Conservation (phyloP, 2,329 filamentous ascomycete species). For the Lachnellula occidentalis region DNA sequence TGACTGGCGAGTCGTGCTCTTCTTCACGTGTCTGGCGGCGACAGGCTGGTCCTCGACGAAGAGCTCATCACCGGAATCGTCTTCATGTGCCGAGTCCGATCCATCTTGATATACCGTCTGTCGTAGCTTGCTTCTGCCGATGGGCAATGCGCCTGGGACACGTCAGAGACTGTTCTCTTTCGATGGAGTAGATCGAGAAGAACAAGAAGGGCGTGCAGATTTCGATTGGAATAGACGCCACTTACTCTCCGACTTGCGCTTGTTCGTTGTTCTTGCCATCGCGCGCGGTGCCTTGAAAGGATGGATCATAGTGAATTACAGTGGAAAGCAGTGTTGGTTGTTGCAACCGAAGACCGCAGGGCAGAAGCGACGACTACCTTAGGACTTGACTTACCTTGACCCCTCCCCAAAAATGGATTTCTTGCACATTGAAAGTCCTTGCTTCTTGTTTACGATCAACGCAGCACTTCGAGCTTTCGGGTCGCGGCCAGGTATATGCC, state of each 20-base stretch:
- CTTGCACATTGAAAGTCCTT: too few species aligned
- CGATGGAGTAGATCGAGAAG: neutral
- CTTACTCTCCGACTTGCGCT: slow-evolving; percentile 23
- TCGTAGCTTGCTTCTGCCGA: slow-evolving; percentile 15
- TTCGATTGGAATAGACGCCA: neutral
- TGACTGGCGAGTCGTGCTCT: slow-evolving; percentile 17
- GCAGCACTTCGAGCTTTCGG: too few species aligned
- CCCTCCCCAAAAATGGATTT: too few species aligned
- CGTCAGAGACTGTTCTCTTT: slow-evolving; percentile 4
- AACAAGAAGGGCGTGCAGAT: neutral
- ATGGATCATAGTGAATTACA: neutral
- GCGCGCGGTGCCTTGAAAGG: neutral
- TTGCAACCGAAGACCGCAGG: neutral
- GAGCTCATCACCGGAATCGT: slow-evolving; percentile 8
- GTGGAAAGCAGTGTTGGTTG: neutral
- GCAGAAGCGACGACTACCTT: too few species aligned
- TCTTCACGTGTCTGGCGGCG: slow-evolving; percentile 14
- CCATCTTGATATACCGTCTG: slow-evolving; percentile 9
- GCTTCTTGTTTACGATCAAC: too few species aligned
- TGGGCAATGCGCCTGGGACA: slow-evolving; percentile 13
- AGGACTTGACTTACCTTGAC: too few species aligned
- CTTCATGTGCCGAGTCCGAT: slow-evolving; percentile 4
- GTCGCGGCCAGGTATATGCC: neutral
- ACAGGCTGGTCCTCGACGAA: slow-evolving; percentile 1
- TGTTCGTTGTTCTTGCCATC: slow-evolving; percentile 6